Base-by-base conservation (phyloP, 1,284 basidiomycete genomes). In the Ceratobasidium sp. region DNA sequence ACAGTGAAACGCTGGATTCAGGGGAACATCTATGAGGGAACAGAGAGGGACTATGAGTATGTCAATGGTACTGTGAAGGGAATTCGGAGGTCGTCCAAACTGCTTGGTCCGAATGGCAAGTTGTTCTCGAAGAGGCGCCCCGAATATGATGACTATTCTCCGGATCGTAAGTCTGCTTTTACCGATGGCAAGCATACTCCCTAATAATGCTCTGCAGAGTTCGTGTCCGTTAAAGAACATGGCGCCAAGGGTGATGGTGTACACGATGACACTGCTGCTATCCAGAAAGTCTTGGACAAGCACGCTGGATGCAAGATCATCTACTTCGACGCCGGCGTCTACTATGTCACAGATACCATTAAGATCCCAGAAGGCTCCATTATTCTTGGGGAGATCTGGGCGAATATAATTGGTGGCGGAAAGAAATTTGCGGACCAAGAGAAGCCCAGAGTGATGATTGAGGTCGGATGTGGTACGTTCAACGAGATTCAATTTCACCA, bases 341-440 rank as follows among this genome's bases (percentile, higher is more conserved):
- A 95, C 83, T 84, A 93, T 74, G 88, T 95, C 80, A 89, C 91
- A 13, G 87, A 89, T 42, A 95, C 94, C 1, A 87, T 95, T 67
- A 87, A 86, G 0, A 90, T 95, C 77, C 94, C 93, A 15, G 88
- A 90, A 1, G 93, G 91, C 20, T 89, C 91, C 0, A 90, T 89
- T 62, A 86, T 95, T 44, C 88, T 92, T 9, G 94, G 94, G 40
- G 93, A 95, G 82, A 91, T 90, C 0, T 95, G 92, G 92, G 88
- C 92, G 0, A 89, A 90, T 26, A 90, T 95, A 78, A 88, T 93
- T 65, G 94, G 91, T 1, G 86, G 85, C 40, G 94, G 94, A 0
- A 80, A 84, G 20, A 84, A 83, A 0, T 95, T 95, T 86, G 81
- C 87, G 67, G 85, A 92, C 80, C 84, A 86, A 77, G 85, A 86